Base-by-base conservation (phyloP, 2,329 filamentous ascomycete species). In the Talaromyces sp. region DNA sequence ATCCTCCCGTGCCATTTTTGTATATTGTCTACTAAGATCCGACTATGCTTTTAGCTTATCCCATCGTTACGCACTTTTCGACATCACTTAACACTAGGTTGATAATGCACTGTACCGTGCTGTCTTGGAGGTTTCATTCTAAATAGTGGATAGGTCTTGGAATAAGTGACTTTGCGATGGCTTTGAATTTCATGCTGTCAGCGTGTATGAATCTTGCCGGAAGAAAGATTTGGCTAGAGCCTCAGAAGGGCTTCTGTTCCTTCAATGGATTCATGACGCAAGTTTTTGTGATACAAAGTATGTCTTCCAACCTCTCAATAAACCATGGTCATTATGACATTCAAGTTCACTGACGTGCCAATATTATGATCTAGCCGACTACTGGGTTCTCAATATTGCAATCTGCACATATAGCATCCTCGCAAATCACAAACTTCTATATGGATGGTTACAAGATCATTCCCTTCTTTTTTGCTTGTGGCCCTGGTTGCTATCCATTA, bases 211-310 rank as follows among this genome's bases (percentile, higher is more conserved):
- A 60, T 42, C 35, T 60, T 23, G 54, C 58, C 5, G 58, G 58
- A 11, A 52, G 35, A 21, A 54, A 60, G 33, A 60, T 60, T n/a
- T 60, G 58, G 58, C 5, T 33, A 7, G 58, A 60, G 44, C 48
- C 58, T 21, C 58, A 39, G 21, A 39, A 60, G 18, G 31, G n/a
- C 11, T 60, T 60, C n/a, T 60, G 58, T 42, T 52, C 44, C 4
- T 52, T 54, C 25, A 60, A 60, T 33, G 58, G 58, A 21, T 60
- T 60, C 46, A 52, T 60, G 46, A 60, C 58, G 21, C 58, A 60
- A 33, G 58, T 60, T n/a, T 60, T 60, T 54, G 58, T 60, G 46
- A 60, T 60, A 40, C 58, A 60, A 54, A 60, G 58, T 54, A 60
- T 4, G 28, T 52, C 6, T 33, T 40, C 14, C 23, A 12, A 11